Evolutionary conservation across 73 alveolate genomes (phyloP), one percentile per base, ranked within the genome.

Genomic region (Paramecium primaurelia): DNA sequence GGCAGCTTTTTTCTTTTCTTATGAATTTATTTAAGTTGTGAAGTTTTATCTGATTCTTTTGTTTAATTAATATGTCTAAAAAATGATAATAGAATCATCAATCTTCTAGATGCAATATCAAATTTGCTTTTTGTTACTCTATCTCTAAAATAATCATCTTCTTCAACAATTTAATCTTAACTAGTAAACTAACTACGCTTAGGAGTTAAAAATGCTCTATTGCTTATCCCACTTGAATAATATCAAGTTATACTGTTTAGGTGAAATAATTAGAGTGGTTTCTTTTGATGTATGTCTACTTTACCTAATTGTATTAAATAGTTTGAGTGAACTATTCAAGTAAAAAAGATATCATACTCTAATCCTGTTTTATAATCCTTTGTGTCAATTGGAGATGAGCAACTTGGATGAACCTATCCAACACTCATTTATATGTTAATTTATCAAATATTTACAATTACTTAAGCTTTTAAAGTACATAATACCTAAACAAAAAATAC

Each of bases 361-460:
- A 73, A 73, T 73, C 87, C 87, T 36, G 87, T 37, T 22, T 73
- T 34, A 38, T 37, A 73, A 36, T 73, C 87, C 8, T 73, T 73
- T 6, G 37, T 40, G 4, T 73, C 87, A 12, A 30, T 44, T 30
- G 58, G 60, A 34, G 37, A 34, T 25, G 87, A 36, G 47, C 60
- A 22, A 37, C 58, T 34, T 37, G 87, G 87, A 73, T 22, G 59
- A 10, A 73, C 47, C 47, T 73, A 73, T 34, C 87, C 60, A 34
- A 73, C 26, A 73, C 87, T 73, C 87, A 73, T 73, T 73, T 34
- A 37, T 37, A 73, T 73, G 87, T 73, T 37, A 37, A 37, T 73
- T 73, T 30, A 37, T 73, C 58, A 37, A 34, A 34, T 73, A 30
- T 37, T 37, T 40, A 73, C 87, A 37, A 6, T 73, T 16, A 25